These are phyloP conservation scores for Lanmaoa rubissima DNA, from an alignment of 768 basidiomycete species.

Conservation along the genomic window DNA sequence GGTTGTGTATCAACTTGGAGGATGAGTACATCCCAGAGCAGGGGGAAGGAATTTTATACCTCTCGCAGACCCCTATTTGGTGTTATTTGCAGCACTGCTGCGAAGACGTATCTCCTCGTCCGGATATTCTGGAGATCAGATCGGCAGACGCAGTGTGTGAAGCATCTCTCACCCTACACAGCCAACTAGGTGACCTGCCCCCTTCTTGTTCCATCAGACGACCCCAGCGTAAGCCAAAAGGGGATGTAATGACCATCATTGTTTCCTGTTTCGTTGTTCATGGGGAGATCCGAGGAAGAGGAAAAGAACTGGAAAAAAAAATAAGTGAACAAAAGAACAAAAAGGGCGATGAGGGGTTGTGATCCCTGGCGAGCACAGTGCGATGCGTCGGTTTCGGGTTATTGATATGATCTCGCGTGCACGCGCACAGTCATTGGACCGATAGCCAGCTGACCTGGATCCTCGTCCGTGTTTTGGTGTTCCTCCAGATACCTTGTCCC, in stretches of 20 bases:
- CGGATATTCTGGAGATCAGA: too few relatives aligned
- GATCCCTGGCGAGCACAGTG: background rate
- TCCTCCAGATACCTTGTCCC: background rate
- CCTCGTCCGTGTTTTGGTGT: background rate
- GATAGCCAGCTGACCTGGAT: background rate
- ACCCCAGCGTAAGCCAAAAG: too few relatives aligned
- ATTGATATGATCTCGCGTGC: too few relatives aligned
- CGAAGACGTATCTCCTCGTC: background rate
- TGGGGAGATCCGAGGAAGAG: too few relatives aligned
- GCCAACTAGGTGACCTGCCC: too few relatives aligned
- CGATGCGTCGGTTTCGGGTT: background rate
- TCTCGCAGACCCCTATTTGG: background rate
- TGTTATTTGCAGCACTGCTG: background rate
- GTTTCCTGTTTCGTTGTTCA: too few relatives aligned
- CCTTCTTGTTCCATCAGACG: too few relatives aligned
- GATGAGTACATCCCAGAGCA: background rate
- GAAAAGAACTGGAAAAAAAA: background rate
- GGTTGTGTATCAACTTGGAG: background rate
- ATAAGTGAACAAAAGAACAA: background rate
- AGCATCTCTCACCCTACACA: too few relatives aligned
- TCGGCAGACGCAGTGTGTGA: too few relatives aligned
- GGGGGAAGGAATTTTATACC: constrained; percentile 1
- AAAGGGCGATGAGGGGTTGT: background rate
- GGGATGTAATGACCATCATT: too few relatives aligned
- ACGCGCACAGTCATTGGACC: background rate